A percentile compares a stretch with the other conserved stretches of the same genome.
These are phyloP conservation scores for Pythium rhizo-oryzae DNA, from an alignment of 352 stramenopile genomes.

Conservation along the genomic window DNA sequence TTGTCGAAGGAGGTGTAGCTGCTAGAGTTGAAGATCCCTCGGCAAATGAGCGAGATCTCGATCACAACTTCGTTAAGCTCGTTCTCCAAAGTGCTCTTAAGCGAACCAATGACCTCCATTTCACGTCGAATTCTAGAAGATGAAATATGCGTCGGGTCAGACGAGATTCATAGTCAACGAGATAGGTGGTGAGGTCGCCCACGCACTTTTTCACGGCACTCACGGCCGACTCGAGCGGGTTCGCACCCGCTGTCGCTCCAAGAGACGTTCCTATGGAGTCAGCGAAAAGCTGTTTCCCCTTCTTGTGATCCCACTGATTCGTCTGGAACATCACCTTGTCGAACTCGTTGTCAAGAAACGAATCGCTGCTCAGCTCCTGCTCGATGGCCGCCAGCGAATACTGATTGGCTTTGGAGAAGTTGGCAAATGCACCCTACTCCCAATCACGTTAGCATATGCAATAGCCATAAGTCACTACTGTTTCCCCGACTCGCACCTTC, in stretches of 20 bases:
- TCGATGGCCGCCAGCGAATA: constrained; percentile 72
- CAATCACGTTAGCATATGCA: background rate
- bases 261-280: constrained; percentile 13
- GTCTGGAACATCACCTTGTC: constrained; percentile 50
- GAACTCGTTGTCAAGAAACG: constrained; percentile 61
- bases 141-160: background rate
- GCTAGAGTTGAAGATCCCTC: constrained; percentile 71
- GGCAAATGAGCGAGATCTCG: constrained; percentile 70
- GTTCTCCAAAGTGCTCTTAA: constrained; percentile 70
- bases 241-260: constrained; percentile 14
- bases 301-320: constrained; percentile 34
- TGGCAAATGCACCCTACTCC: constrained; percentile 52
- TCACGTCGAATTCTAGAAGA: constrained; percentile 65
- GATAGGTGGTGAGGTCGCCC: too few species aligned
- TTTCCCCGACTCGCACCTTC: constrained; percentile 35
- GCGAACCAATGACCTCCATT: constrained; percentile 71
- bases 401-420: constrained; percentile 68
- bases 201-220: constrained; percentile 67
- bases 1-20: constrained; percentile 82
- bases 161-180: too few species aligned
- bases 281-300: constrained; percentile 26
- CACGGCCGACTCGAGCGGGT: constrained; percentile 55
- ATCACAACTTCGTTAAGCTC: constrained; percentile 64
- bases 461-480: background rate
- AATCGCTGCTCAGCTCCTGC: constrained; percentile 69